Evolutionary conservation across 148 eudicot species (phyloP).

Genomic region (Tetragonia tetragonoides): DNA sequence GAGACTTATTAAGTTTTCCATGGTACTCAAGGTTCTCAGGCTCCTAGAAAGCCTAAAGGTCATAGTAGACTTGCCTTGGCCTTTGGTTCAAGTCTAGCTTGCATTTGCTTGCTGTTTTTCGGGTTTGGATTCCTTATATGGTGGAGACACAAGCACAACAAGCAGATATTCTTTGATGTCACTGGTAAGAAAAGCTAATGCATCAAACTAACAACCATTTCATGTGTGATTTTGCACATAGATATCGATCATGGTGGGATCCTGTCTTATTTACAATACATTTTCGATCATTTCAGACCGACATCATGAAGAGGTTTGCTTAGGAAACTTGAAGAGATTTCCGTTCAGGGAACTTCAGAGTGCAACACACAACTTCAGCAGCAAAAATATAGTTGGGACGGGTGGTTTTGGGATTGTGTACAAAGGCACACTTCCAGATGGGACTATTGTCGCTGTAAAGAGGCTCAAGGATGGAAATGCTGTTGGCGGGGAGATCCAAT

Average conservation of each 20-base stretch:
- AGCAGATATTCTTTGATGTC: slow-evolving; percentile 65
- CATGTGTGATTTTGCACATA: not conserved
- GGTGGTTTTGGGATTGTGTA: slow-evolving; percentile 96
- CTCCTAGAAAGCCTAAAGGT: slow-evolving; percentile 45
- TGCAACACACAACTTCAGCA: slow-evolving; percentile 82
- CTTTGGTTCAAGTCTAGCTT: slow-evolving; percentile 70
- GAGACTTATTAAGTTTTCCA: slow-evolving; percentile 5
- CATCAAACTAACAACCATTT: not conserved
- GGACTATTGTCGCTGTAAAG: slow-evolving; percentile 83
- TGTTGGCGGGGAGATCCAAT: slow-evolving; percentile 73
- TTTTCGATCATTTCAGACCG: slow-evolving; percentile 47
- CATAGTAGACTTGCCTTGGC: slow-evolving; percentile 65
- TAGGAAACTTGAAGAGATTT: slow-evolving; percentile 89
- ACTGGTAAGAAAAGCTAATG: slow-evolving; percentile 43
- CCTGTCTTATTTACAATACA: not conserved
- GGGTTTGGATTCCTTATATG: slow-evolving; percentile 67
- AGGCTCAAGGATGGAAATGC: slow-evolving; percentile 87
- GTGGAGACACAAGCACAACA: slow-evolving; percentile 59
- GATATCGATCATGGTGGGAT: not conserved
- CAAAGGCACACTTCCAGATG: slow-evolving; percentile 74
- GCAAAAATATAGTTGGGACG: slow-evolving; percentile 83
- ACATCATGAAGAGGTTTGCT: slow-evolving; percentile 61
- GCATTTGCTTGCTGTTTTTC: slow-evolving; percentile 57
- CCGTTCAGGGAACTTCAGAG: slow-evolving; percentile 75
- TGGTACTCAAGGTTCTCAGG: slow-evolving; percentile 39